Base-by-base conservation (phyloP, 2,329 filamentous ascomycete species). In the Apiospora arundinis region DNA sequence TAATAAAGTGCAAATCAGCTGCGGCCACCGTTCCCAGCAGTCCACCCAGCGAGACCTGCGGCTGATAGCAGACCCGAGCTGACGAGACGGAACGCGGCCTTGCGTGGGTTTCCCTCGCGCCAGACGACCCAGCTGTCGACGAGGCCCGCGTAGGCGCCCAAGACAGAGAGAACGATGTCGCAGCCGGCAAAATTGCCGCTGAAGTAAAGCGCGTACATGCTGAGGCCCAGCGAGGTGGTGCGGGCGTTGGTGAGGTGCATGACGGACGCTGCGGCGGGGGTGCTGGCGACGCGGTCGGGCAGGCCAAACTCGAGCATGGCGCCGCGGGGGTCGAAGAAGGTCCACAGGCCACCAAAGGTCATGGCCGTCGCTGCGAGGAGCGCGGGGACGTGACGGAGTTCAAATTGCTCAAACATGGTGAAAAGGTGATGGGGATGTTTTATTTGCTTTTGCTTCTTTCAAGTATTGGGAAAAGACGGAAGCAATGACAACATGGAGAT, bases 301-400 rank as follows among this genome's bases (percentile, higher is more conserved):
- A 78, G 71, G 21, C 77, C 77, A 60, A 78, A 79, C 49, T 78
- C 77, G 16, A 71, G 74, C 75, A 79, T 76, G 23, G 77, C 71
- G 9, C 23, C 73, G 5, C 67, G 71, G 2, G 77, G 49, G 66
- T 77, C 69, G 42, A 77, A 73, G 11, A 74, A 45, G 0, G 75
- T 67, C 76, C 75, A 79, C 32, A 77, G 71, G 1, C 77, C 77
- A n/a, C 77, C 77, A 40, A 78, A 76, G 1, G 75, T 75, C 75
- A 76, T 78, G 3, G 69, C 66, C 14, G 69, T 71, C 21, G 69
- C 74, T 18, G 67, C 45, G 25, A 75, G 52, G 16, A 75, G 72
- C 12, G 69, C 67, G 8, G 73, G 74, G 25, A 74, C 71, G 67
- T 76, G 74, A 11, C 69, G 69, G 9, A 65, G 25, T 14, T 72